Evolutionary conservation across 164 flowering plant genomes (phyloP), one percentile per base, ranked within the genome.

Genomic region (Cinnamomum chago): DNA sequence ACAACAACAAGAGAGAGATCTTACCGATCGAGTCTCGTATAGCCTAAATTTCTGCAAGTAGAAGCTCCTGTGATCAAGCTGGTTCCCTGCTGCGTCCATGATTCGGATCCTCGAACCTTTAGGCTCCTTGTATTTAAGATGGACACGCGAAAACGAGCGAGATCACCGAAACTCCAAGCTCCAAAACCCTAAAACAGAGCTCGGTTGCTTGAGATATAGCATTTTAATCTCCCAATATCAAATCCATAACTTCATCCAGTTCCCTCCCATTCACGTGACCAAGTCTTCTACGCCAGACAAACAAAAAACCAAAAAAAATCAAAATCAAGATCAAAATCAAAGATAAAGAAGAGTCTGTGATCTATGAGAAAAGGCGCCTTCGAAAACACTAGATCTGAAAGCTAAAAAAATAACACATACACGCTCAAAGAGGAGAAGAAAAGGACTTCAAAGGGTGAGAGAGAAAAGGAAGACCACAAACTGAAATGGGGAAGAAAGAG

Each of bases 21-120:
- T 73, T 86, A 95, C 99, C 93, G 98, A 87, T 76, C 87, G 90
- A 84, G 99, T 95, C 79, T 93, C 99, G 65, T 90, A 93, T 51
- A 95, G 94, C 73, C 79, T 85, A 84, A 93, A 95, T 71, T 95
- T 95, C 82, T 92, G 91, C 85, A 95, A 65, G 76, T 79, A 85
- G 67, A 52, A 62, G 58, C 76, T 30, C 30, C 65, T 78, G 47
- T 20, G 64, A 24, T 68, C 77, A 30, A 58, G 77, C 75, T 75
- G 83, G 67, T 76, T 82, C 64, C 85, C 91, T 28, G 79, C 68
- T 33, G 79, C 70, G 27, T 82, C 85, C 93, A 90, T 89, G 52
- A 67, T 72, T 73, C 75, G 68, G 83, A 85, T 85, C 85, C 87
- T 86, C 60, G 85, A 83, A 86, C 86, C 81, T 68, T 77, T 27